Evolutionary conservation across 805 yeast genomes (phyloP), one percentile per base, ranked within the genome.

Genomic region (Deakozyma indianensis): DNA sequence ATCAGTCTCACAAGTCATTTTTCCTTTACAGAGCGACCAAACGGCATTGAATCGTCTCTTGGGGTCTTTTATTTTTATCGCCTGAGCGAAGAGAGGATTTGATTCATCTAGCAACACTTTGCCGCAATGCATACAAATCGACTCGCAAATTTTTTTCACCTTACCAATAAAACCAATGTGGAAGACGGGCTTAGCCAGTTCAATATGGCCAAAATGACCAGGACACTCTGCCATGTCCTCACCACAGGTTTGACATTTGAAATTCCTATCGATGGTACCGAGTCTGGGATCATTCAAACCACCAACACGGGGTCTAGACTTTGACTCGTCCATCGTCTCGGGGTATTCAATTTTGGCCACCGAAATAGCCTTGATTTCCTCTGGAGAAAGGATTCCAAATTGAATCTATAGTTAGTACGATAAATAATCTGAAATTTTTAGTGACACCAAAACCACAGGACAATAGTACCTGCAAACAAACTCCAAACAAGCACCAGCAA

Each of bases 211-310:
- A 66, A 92, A 92, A 69, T 92, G 99, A 49, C 99, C 99, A 0
- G 97, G 97, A 67, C 99, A 92, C 63, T 92, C 97, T 49, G 90
- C 85, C 96, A 92, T 92, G 56, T 90, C 96, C 65, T 92, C 99
- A 58, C 96, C 94, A 73, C 99, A 92, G 22, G 99, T 92, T 71
- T 90, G 97, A 73, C 99, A 92, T 69, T 85, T 86, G 73, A 83
- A 84, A 63, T 88, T 90, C 64, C 98, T 80, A 66, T 92, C 99
- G 56, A 92, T 88, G 3, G 96, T 83, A 43, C 99, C 99, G 50
- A 92, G 72, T 57, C 97, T 79, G 49, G 98, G 97, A 64, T 94
- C 98, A 62, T 88, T 90, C 51, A 92, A 70, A 49, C 99, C 99
- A 51, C 96, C 96, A 53, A 87, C 88, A 63, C 96, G 79, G 42